Conservation (phyloP, 208 protist species). For the Porcisia hertigi region DNA sequence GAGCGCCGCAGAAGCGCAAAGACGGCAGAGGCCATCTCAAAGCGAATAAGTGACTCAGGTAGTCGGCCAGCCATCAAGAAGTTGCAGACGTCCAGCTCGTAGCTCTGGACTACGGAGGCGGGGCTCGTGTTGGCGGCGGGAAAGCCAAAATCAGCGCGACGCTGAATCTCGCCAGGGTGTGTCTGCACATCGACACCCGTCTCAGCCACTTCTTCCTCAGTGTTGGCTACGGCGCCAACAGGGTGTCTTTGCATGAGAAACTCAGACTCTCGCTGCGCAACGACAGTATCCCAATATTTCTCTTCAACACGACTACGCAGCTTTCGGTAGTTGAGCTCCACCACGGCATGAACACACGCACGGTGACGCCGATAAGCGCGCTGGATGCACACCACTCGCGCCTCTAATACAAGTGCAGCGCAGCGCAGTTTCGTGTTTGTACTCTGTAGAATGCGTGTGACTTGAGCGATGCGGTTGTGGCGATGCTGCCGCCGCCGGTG, state of each 20-base stretch:
- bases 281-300: slow-evolving; percentile 53
- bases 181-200: slow-evolving; percentile 8
- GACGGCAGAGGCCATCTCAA: slow-evolving; percentile 41
- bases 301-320: slow-evolving; percentile 48
- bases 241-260: slow-evolving; percentile 12
- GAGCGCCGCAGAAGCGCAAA: slow-evolving; percentile 23
- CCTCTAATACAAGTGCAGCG: slow-evolving; percentile 8
- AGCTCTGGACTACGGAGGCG: not conserved
- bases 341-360: slow-evolving; percentile 36
- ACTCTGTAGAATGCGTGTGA: slow-evolving; percentile 17
- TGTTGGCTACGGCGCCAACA: slow-evolving; percentile 1
- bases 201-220: slow-evolving; percentile 13
- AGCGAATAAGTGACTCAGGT: slow-evolving; percentile 53
- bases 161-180: not conserved
- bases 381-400: slow-evolving; percentile 46
- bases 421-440: slow-evolving; percentile 26
- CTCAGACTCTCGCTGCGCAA: slow-evolving; percentile 39
- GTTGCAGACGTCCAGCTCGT: slow-evolving; percentile 56
- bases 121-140: not conserved
- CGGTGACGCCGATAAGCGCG: slow-evolving; percentile 42
- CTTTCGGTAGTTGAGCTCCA: slow-evolving; percentile 64
- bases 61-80: slow-evolving; percentile 51
- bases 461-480: slow-evolving; percentile 9
- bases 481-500: slow-evolving; percentile 9
- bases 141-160: not conserved